phyloP scores from a whole-genome alignment of 306 rosid species.

The Neltuma alba region DNA sequence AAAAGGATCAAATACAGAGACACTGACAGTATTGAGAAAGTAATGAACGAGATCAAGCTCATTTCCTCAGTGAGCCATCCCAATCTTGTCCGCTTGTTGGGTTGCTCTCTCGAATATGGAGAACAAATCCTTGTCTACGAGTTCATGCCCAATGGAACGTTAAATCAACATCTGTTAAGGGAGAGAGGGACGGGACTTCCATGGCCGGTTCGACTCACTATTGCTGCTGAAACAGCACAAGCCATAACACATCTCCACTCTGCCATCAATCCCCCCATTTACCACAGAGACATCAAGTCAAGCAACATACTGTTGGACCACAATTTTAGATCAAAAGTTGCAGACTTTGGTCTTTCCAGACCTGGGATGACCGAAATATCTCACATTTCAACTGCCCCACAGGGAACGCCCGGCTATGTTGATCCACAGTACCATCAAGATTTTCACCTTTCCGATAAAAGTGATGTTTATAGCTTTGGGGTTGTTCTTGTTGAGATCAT shows the following conservation, averaged over 20 bases:
- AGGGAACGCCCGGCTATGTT: slow-evolving; percentile 95
- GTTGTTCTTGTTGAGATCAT: slow-evolving; percentile 90
- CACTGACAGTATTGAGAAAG: slow-evolving; percentile 74
- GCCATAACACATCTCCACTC: slow-evolving; percentile 92
- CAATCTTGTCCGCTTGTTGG: slow-evolving; percentile 78
- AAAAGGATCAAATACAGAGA: slow-evolving; percentile 77
- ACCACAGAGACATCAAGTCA: slow-evolving; percentile 90
- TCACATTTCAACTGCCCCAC: slow-evolving; percentile 92
- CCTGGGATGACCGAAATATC: slow-evolving; percentile 78
- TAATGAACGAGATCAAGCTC: slow-evolving; percentile 84
- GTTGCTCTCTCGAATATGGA: slow-evolving; percentile 80
- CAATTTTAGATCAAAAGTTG: slow-evolving; percentile 72
- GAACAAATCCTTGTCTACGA: slow-evolving; percentile 88
- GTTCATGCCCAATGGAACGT: slow-evolving; percentile 92
- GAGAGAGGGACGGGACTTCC: slow-evolving; percentile 86
- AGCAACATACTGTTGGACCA: slow-evolving; percentile 82
- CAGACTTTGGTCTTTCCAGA: slow-evolving; percentile 96
- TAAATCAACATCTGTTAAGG: slow-evolving; percentile 74
- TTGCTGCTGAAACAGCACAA: slow-evolving; percentile 86
- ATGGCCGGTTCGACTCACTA: slow-evolving; percentile 71
- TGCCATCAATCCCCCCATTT: slow-evolving; percentile 72
- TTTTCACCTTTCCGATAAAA: slow-evolving; percentile 89
- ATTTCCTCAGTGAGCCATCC: slow-evolving; percentile 81
- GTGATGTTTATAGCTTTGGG: slow-evolving; percentile 93
- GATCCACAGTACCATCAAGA: slow-evolving; percentile 97